Base-by-base conservation (phyloP, 2,329 filamentous ascomycete genomes). In the Fusarium subtropicale region DNA sequence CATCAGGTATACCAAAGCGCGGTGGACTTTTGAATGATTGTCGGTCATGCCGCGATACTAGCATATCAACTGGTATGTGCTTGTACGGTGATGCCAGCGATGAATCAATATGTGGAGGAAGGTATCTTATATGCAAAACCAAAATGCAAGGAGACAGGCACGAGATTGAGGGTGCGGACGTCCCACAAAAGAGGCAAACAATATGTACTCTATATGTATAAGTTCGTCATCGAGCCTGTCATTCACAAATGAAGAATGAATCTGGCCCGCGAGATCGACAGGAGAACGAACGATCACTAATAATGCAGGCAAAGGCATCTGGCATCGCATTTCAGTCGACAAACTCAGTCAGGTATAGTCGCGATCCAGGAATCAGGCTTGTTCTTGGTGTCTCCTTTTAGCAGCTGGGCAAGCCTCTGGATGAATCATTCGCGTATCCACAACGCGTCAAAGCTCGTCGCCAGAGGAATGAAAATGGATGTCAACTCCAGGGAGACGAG, bases 231-330 rank as follows among this genome's bases (percentile, higher is more conserved):
- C 34, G n/a, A 63, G 38, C 22, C 20, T 47, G 39, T 41, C 38
- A 53, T 56, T 33, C 20, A 22, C 20, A 51, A 44, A 63, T 53
- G 54, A 44, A 54, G 31, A 50, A 50, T 39, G 52, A 56, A 68
- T 63, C 58, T 63, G 45, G 44, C 59, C 59, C n/a, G 34, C 33
- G 30, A 60, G 71, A 74, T 74, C 71, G 61, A 70, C 71, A 74
- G 68, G 70, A 74, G 68, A 22, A 60, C 50, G 39, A 41, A 44
- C 57, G 68, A 69, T 67, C 61, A 64, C 47, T 38, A 38, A 68
- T 22, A 16, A 20, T n/a, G 24, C 46, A 34, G 33, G 53, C 36
- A 28, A 13, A 48, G n/a, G 41, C 42, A 22, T 58, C 56, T 45
- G n/a, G 41, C 42, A 22, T 58, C 56, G 38, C 31, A 44, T 44